Conservation (phyloP, 1,284 basidiomycete genomes). For the Sporisorium sorghi region DNA sequence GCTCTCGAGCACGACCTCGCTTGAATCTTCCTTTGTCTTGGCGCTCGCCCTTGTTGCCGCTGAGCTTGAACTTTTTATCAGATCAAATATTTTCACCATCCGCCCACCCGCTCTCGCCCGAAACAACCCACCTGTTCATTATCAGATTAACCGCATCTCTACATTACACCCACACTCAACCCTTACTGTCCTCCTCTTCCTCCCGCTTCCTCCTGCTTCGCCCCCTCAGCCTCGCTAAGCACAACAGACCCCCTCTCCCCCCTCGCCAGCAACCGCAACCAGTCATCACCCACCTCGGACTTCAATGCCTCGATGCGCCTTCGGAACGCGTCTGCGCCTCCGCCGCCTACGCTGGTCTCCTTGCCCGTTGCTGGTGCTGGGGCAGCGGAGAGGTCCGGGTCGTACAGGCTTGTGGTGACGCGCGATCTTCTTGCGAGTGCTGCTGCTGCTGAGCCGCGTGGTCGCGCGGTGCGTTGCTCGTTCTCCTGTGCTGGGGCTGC, state of each 20-base stretch:
- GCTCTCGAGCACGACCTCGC: too few species aligned
- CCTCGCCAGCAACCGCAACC: slow-evolving; percentile 56
- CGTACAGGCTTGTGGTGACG: slow-evolving; percentile 43
- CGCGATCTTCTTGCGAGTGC: slow-evolving; percentile 28
- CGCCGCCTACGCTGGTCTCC: too few species aligned
- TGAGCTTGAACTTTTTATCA: too few species aligned
- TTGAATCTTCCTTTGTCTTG: too few species aligned
- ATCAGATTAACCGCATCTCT: too few species aligned
- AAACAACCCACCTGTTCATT: too few species aligned
- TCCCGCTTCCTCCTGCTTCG: background rate
- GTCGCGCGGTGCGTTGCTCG: slow-evolving; percentile 25
- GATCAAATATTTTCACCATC: too few species aligned
- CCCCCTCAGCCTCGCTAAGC: background rate
- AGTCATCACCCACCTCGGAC: slow-evolving; percentile 65
- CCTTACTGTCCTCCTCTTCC: background rate
- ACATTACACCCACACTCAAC: too few species aligned
- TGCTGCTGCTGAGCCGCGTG: slow-evolving; percentile 19
- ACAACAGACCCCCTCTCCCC: slow-evolving; percentile 13
- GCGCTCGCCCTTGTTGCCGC: too few species aligned
- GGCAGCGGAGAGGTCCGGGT: slow-evolving; percentile 25
- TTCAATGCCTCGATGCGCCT: slow-evolving; percentile 64
- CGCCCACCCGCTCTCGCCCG: too few species aligned
- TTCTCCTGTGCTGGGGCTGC: background rate
- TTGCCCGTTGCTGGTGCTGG: too few species aligned
- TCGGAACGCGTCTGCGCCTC: slow-evolving; percentile 49